A percentile compares a stretch with the other conserved stretches of the same genome.
Conservation (phyloP, 306 rosid species). For the Amphicarpaea edgeworthii region DNA sequence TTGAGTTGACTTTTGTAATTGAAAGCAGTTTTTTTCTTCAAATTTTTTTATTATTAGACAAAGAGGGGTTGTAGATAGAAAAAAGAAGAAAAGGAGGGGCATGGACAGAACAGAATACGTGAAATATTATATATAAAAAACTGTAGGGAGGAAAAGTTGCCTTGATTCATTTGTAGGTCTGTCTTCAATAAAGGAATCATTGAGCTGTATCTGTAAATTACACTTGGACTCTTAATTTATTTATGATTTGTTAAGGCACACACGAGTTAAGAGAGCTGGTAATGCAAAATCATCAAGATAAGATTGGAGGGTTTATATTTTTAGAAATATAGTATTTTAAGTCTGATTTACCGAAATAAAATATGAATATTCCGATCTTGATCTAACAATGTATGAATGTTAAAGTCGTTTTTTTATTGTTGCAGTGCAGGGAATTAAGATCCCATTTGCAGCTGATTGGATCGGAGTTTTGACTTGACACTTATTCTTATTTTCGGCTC, state of each 20-base stretch:
- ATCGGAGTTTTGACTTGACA: too few species aligned
- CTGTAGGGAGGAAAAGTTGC: constrained; percentile 48
- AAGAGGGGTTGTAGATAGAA: constrained; percentile 62
- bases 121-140: constrained; percentile 33
- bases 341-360: too few species aligned
- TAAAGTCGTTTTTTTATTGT: too few species aligned
- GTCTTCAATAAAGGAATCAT: constrained; percentile 56
- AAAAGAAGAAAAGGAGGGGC: constrained; percentile 19
- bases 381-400: too few species aligned
- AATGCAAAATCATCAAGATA: too few species aligned
- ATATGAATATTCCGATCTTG: too few species aligned
- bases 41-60: constrained; percentile 49
- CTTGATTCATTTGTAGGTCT: constrained; percentile 79
- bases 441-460: too few species aligned
- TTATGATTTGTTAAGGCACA: constrained; percentile 44
- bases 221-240: constrained; percentile 47
- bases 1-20: constrained; percentile 46
- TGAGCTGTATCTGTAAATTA: constrained; percentile 64
- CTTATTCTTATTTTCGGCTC: too few species aligned
- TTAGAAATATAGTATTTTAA: too few species aligned
- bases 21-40: constrained; percentile 30
- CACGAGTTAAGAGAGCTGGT: not conserved
- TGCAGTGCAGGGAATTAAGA: too few species aligned
- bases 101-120: constrained; percentile 44
- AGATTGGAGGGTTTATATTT: too few species aligned